A percentile compares a stretch with the other conserved stretches of the same genome.
phyloP scores from a whole-genome alignment of 176 grass and related monocot species.

The Aegilops umbellulata region DNA sequence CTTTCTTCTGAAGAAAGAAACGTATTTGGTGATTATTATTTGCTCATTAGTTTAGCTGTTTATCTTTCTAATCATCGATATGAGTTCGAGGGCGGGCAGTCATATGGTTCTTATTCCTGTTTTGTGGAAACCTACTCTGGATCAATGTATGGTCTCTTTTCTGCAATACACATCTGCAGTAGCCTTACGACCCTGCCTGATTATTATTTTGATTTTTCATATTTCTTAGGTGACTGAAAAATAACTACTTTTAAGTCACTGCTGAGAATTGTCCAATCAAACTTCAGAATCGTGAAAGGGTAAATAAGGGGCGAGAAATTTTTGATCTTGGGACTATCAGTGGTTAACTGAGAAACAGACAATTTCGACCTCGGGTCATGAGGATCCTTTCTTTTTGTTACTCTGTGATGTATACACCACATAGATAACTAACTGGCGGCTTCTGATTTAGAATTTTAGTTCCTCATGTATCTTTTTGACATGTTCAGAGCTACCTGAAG shows the following conservation, averaged over 20 bases:
- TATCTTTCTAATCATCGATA: background rate
- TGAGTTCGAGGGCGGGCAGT: background rate
- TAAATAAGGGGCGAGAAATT: background rate
- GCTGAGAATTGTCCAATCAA: background rate
- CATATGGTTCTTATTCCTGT: background rate
- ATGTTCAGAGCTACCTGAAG: slow-evolving; percentile 31
- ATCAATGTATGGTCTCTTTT: background rate
- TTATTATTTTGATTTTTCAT: background rate
- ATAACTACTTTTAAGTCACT: background rate
- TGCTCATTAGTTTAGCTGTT: background rate
- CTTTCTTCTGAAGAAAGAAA: background rate
- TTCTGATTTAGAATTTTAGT: background rate
- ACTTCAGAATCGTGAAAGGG: background rate
- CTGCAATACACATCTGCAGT: background rate
- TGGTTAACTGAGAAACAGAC: background rate
- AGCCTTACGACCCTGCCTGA: background rate
- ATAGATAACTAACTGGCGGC: background rate
- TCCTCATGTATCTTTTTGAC: background rate
- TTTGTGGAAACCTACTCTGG: background rate
- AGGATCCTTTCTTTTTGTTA: background rate
- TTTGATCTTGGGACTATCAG: background rate
- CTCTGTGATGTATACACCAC: background rate
- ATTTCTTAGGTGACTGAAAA: background rate
- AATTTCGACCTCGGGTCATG: background rate
- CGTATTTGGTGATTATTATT: background rate